Base-by-base conservation (phyloP, 2,329 filamentous ascomycete species). In the Diplocarpon mali region DNA sequence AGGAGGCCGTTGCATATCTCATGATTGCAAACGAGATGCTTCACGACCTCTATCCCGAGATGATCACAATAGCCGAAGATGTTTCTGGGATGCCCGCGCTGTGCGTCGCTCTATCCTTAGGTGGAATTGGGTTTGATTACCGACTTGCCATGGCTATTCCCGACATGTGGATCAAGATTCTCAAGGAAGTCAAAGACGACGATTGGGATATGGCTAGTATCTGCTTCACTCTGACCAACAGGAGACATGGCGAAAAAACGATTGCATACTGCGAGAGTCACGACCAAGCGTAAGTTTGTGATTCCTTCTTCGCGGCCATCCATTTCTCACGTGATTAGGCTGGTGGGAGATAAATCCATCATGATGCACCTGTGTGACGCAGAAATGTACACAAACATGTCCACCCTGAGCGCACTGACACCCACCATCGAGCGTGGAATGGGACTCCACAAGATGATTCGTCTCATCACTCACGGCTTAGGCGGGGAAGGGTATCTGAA, bases 281-380 rank as follows among this genome's bases (percentile, higher is more conserved):
- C 62, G 92, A 98, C 59, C 92, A 98, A 76, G 89, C 92, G 83
- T 93, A 73, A 70, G 85, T 49, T 42, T 6, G 16, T 17, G 3
- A 7, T n/a, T n/a, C 11, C 30, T 36, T 35, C 16, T 15, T 29
- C 13, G 30, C 27, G 17, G 8, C 16, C 11, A 10, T 38, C 16
- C 11, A 10, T 38, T 37, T 30, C 55, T 61, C 52, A 64, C 45
- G 38, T n/a, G 32, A n/a, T 32, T 56, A 93, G 87, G 2, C 76
- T 98, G 38, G 92, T 98, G 29, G 92, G 92, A 35, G 92, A 98
- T 69, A 98, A 98, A 67, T 84, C 87, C 0, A 71, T 98, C 37
- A 87, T 98, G 73, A 94, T 98, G 83, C 94, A 94, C 76, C 82
- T 98, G 38, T 95, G 89, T 64, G 92, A 98, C 63, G 89, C 90